A percentile compares a stretch with the other conserved stretches of the same genome.
phyloP scores from a whole-genome alignment of 2,329 filamentous ascomycete genomes.

The Cordyceps fumosorosea region DNA sequence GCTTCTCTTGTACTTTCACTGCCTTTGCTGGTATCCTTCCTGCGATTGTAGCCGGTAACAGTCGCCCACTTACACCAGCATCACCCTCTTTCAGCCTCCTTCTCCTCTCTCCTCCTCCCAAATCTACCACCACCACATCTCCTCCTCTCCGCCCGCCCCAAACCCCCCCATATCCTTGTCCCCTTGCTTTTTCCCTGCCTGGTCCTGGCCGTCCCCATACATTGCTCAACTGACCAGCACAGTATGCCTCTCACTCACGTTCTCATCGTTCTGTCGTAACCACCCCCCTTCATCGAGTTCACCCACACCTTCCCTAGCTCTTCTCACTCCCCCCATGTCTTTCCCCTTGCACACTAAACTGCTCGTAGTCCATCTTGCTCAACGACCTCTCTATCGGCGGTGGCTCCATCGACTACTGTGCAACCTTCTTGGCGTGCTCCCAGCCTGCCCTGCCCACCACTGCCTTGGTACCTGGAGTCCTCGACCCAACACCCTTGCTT shows the following conservation, averaged over 20 bases:
- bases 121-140: background rate
- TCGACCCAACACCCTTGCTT: background rate
- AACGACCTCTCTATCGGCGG: constrained; percentile 10
- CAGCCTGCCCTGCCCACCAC: background rate
- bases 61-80: constrained; percentile 8
- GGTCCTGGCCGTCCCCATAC: background rate
- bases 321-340: background rate
- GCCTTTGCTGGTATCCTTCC: background rate
- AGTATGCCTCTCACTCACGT: background rate
- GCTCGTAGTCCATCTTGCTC: constrained; percentile 6
- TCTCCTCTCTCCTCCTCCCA: background rate
- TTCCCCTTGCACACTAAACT: constrained; percentile 6
- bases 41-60: background rate
- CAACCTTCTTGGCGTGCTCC: background rate
- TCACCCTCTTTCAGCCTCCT: background rate
- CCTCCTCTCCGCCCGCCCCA: background rate
- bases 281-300: background rate
- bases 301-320: background rate
- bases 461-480: background rate
- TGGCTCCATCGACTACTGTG: constrained; percentile 8
- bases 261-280: background rate
- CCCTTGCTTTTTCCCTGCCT: background rate
- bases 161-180: background rate
- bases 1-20: background rate
- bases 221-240: background rate